Evolutionary conservation across 768 basidiomycete genomes (phyloP), one percentile per base, ranked within the genome.

Genomic region (Tricholoma matsutake): DNA sequence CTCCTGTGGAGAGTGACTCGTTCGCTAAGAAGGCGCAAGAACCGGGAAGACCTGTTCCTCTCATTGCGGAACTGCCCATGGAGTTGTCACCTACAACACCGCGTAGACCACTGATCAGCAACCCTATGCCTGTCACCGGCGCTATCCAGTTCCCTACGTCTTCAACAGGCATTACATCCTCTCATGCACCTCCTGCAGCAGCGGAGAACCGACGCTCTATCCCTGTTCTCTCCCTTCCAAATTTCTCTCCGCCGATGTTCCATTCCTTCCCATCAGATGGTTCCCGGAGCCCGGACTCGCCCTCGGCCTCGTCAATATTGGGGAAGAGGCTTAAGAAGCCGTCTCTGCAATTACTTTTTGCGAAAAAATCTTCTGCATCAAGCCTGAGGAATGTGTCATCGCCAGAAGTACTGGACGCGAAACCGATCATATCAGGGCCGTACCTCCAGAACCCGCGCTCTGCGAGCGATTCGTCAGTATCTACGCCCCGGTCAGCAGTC

Each of bases 341-440:
- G 0, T 91, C 89, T 2, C 72, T 91, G 59, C 84, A 85, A 54
- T 74, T 89, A 16, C 76, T 91, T 18, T 88, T 91, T 70, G 79
- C 86, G 32, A 89, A 87, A 75, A 82, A 80, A 53, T 85, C 87
- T 6, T 85, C 87, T 6, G 72, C 77, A 2, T 82, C 86, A 22
- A 78, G 83, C 3, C 66, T 83, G 70, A 52, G 69, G 52, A 58
- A 61, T 41, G 66, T 53, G 7, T 57, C 61, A 9, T 61, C 67
- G 25, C 64, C 68, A 20, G 64, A 67, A 37, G 8, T 45, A 25
- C 66, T 66, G 25, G 56, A 62, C 29, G 66, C 66, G 31, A 74
- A 71, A 29, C 72, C 73, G 7, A 64, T 60, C 45, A 71, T 72
- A 43, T 70, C 77, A 29, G 66, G 64, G 58, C 70, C 71, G 52